These are phyloP conservation scores for Backusella psychrophila DNA, from an alignment of 192 early-diverging fungal genomes.

Conservation along the genomic window DNA sequence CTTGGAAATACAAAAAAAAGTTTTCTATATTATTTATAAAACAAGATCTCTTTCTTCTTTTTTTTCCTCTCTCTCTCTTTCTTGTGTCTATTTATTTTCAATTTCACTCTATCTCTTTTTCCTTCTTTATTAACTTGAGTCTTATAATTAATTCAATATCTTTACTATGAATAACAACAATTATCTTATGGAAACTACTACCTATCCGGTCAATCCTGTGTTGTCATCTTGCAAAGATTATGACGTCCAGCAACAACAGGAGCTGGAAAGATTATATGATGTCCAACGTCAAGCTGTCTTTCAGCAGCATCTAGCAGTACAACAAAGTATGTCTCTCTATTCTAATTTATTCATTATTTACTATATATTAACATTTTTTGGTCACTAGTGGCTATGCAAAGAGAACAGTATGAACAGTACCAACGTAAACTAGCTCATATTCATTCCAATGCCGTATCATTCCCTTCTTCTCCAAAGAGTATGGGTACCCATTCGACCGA, in stretches of 20 bases:
- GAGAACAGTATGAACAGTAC: not conserved
- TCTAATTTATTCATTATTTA: not conserved
- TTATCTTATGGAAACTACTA: not conserved
- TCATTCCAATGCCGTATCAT: not conserved
- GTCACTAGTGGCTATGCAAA: not conserved
- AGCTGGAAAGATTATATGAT: constrained; percentile 1
- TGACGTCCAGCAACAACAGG: not conserved
- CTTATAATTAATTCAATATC: not conserved
- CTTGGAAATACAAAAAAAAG: not conserved
- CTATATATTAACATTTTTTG: not conserved
- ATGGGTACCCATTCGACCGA: not conserved
- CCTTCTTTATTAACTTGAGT: not conserved
- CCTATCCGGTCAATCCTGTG: not conserved
- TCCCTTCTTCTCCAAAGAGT: not conserved
- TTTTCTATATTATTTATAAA: not conserved
- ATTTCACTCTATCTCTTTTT: not conserved
- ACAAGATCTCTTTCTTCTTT: not conserved
- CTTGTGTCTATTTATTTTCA: not conserved
- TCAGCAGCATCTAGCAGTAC: constrained; percentile 10
- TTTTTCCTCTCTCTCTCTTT: not conserved
- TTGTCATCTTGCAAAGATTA: not conserved
- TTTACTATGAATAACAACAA: not conserved
- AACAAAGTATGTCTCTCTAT: not conserved
- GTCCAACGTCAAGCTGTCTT: constrained; percentile 19
- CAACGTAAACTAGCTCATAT: not conserved